Evolutionary conservation across 1,284 basidiomycete genomes (phyloP), one percentile per base, ranked within the genome.

Genomic region (Pterulicium gracile): DNA sequence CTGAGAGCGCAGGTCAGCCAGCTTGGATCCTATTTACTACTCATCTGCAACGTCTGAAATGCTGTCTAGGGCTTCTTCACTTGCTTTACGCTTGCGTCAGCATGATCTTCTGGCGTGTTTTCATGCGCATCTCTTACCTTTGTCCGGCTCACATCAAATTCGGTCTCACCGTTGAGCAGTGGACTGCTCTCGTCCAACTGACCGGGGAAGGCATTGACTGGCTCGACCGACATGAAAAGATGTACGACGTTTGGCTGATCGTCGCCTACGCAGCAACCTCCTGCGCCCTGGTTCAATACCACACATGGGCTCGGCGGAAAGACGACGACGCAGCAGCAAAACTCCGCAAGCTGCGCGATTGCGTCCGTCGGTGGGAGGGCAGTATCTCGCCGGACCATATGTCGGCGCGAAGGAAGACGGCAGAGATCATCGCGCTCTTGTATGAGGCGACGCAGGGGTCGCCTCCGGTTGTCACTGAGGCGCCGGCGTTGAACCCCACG

Each of bases 261-360:
- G 81, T 89, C 41, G 78, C 88, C 1, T 97, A 97, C 60, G 80
- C 88, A 32, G 81, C 87, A n/a, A 93, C 90, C 15, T 86, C 84
- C 12, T 92, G 88, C 61, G 88, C 89, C 3, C 72, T 96, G 52
- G 83, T 95, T 39, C 91, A 94, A 86, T 95, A 95, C 57, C 91
- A 96, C 57, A 92, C 89, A 0, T 96, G 87, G 79, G 90, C 89
- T 7, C 74, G 92, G 44, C 72, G 88, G 42, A 78, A 84, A 53
- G 89, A 94, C 55, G 63, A 71, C 1, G 75, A 78, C 3, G 86
- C 91, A 2, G 77, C 86, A 46, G 70, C 72, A 22, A 85, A 83
- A 53, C 70, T 96, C 44, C 78, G 77, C 52, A 81, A 86, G 57
- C 68, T 94, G 42, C 79, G 85, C 20, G 90, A 94, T 59, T 85